A percentile compares a stretch with the other conserved stretches of the same genome.
phyloP scores from a whole-genome alignment of 2,329 filamentous ascomycete genomes.

The Colletotrichum tamarilloi region DNA sequence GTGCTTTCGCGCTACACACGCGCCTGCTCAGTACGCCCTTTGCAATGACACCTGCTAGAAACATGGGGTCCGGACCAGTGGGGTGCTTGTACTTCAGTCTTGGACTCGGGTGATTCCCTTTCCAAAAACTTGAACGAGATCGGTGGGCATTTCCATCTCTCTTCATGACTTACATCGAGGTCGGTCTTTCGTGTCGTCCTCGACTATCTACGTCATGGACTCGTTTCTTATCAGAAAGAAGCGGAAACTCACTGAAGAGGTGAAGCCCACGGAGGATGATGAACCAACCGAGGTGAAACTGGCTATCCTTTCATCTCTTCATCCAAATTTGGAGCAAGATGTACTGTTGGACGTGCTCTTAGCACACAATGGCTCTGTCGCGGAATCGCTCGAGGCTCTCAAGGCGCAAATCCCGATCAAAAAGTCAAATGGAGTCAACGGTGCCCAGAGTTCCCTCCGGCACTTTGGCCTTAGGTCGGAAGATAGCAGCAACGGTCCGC shows the following conservation, averaged over 20 bases:
- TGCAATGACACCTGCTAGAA: neutral
- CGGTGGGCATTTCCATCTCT: no score
- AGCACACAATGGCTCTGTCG: slow-evolving; percentile 80
- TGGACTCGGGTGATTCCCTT: neutral
- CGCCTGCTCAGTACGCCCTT: slow-evolving; percentile 15
- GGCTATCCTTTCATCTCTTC: slow-evolving; percentile 82
- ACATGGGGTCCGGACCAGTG: neutral
- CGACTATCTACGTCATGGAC: slow-evolving; percentile 58
- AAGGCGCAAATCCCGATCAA: slow-evolving; percentile 45
- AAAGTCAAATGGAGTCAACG: slow-evolving; percentile 51
- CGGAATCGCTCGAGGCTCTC: slow-evolving; percentile 70
- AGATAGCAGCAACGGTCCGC: slow-evolving; percentile 14
- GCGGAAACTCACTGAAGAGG: slow-evolving; percentile 53
- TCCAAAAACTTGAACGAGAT: neutral
- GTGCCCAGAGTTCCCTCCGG: slow-evolving; percentile 73
- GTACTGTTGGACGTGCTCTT: slow-evolving; percentile 82
- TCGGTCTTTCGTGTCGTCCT: neutral
- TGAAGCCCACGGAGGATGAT: slow-evolving; percentile 58
- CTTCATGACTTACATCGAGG: neutral
- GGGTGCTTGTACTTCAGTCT: neutral
- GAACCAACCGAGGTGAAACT: slow-evolving; percentile 93
- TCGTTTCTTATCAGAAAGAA: slow-evolving; percentile 66
- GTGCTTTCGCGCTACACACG: slow-evolving; percentile 22
- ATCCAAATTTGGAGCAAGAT: slow-evolving; percentile 72
- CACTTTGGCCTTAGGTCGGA: slow-evolving; percentile 52